Evolutionary conservation across 768 basidiomycete genomes (phyloP).

Genomic region (Podaxis sp.): DNA sequence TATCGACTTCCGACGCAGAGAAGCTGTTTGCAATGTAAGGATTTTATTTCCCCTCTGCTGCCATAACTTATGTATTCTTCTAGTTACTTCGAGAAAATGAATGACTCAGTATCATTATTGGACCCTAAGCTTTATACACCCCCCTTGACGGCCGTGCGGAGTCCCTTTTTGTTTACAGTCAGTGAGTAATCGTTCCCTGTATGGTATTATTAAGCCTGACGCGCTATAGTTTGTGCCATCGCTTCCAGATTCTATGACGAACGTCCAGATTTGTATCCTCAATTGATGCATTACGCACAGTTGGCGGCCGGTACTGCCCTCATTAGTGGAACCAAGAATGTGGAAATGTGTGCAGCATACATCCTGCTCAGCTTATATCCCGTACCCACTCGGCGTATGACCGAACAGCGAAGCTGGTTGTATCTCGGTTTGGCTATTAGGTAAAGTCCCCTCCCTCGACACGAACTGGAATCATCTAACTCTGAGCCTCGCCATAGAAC

Average conservation of each 20-base stretch:
- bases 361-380: slow-evolving; percentile 77
- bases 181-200: slow-evolving; percentile 46
- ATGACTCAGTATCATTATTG: slow-evolving; percentile 73
- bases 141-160: slow-evolving; percentile 75
- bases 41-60: neutral
- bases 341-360: slow-evolving; percentile 86
- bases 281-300: slow-evolving; percentile 74
- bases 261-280: slow-evolving; percentile 67
- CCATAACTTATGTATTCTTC: slow-evolving; percentile 15
- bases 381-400: slow-evolving; percentile 76
- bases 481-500: slow-evolving; percentile 45
- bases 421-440: slow-evolving; percentile 88
- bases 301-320: slow-evolving; percentile 76
- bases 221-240: slow-evolving; percentile 73
- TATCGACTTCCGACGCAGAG: slow-evolving; percentile 67
- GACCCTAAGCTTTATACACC: slow-evolving; percentile 86
- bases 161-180: slow-evolving; percentile 91
- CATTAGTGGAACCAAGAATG: slow-evolving; percentile 73
- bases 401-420: slow-evolving; percentile 88
- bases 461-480: slow-evolving; percentile 7
- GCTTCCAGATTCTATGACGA: slow-evolving; percentile 79
- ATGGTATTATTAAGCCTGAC: neutral
- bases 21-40: slow-evolving; percentile 70
- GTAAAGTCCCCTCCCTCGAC: slow-evolving; percentile 33
- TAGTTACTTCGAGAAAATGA: slow-evolving; percentile 80